phyloP scores from a whole-genome alignment of 2,329 filamentous ascomycete genomes.

The Myrmaecium sp. region DNA sequence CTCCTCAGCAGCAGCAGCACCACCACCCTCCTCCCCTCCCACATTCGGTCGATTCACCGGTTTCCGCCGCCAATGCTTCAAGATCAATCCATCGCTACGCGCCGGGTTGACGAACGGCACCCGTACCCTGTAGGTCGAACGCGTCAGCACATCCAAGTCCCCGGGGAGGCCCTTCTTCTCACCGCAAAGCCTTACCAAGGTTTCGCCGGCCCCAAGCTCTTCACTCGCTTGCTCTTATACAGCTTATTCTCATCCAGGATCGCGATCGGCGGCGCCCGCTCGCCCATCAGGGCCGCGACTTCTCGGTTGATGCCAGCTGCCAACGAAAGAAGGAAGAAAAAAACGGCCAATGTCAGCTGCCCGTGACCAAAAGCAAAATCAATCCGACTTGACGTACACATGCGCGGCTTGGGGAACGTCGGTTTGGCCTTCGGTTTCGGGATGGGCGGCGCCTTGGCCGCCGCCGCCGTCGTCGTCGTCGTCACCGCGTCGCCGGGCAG shows the following conservation, averaged over 20 bases:
- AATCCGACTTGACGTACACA: neutral
- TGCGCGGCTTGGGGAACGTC: no score
- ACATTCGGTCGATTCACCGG: conserved; percentile 15
- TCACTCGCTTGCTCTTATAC: conserved; percentile 19
- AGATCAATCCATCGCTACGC: conserved; percentile 50
- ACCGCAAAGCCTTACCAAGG: conserved; percentile 14
- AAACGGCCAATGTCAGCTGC: neutral
- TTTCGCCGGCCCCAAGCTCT: conserved; percentile 21
- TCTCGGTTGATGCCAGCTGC: conserved; percentile 23
- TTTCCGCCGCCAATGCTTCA: conserved; percentile 69
- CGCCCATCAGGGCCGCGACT: conserved; percentile 23
- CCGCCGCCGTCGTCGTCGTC: conserved; percentile 29
- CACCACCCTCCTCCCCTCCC: no score
- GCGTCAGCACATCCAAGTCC: neutral
- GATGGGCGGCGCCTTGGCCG: conserved; percentile 29
- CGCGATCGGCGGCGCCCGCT: conserved; percentile 23
- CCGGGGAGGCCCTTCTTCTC: neutral
- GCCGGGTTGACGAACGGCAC: conserved; percentile 60
- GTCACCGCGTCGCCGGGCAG: conserved; percentile 50
- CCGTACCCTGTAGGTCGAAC: conserved; percentile 12
- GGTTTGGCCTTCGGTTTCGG: conserved; percentile 57
- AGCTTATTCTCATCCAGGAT: conserved; percentile 23
- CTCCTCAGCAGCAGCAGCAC: no score
- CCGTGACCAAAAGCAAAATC: neutral
- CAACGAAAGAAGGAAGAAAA: neutral